Evolutionary conservation across 441 rosid genomes (phyloP), one percentile per base, ranked within the genome.

Genomic region (Theobroma grandiflorum): DNA sequence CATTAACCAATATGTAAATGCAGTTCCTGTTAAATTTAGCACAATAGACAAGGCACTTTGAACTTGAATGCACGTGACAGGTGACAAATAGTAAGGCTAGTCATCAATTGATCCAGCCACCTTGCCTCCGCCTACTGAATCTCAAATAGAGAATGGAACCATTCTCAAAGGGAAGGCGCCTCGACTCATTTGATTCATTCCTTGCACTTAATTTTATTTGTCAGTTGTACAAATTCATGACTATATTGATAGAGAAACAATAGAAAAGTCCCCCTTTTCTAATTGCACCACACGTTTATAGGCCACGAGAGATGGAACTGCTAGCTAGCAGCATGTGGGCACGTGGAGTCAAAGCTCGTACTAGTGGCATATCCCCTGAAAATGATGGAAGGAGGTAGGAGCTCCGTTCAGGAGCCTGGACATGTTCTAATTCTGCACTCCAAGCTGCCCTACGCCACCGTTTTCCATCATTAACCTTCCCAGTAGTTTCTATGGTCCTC

Each of bases 211-310:
- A 52, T 49, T 22, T 15, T 68, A 47, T 15, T 37, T 22, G 18
- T 68, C 59, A 55, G 8, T 18, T 8, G 8, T 33, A 2, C n/a
- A 65, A 45, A 3, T 18, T 40, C 33, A 22, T 20, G 4, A 11
- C 49, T 71, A 3, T 71, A 63, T 52, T 16, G 11, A 33, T 68
- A 59, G 52, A 79, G 31, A 79, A 38, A 58, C 8, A 18, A 16
- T 33, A 18, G 6, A 31, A 55, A 66, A 20, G 50, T 73, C 61
- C 42, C 78, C 72, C 81, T 22, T 72, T 9, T 68, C 33, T 31
- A 52, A 31, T 75, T 64, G 72, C 63, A 64, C 76, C 57, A 71
- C 75, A 75, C n/a, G 47, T 40, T 65, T 59, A 26, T 52, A 50
- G 3, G 20, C 31, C 75, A 72, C 75, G 38, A 16, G 42, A 40